A percentile compares a stretch with the other conserved stretches of the same genome.
Conservation (phyloP, 2,329 filamentous ascomycete species). For the Ophidiomyces ophidiicola region DNA sequence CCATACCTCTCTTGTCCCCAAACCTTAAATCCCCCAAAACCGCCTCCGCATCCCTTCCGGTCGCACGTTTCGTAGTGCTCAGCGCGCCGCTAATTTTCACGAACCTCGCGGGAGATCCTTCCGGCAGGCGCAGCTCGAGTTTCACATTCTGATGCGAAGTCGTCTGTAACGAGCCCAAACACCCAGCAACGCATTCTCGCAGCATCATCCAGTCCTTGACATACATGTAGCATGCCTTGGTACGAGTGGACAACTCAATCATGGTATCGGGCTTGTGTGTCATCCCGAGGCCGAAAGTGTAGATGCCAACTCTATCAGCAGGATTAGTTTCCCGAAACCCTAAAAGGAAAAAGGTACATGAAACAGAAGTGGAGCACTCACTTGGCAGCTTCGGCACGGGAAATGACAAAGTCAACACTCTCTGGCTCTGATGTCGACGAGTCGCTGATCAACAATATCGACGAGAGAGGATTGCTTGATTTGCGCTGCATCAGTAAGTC, state of each 20-base stretch:
- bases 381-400: conserved; percentile 92
- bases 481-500: conserved; percentile 96
- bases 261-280: conserved; percentile 98
- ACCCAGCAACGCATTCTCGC: conserved; percentile 86
- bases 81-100: conserved; percentile 95
- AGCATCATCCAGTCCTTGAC: conserved; percentile 99
- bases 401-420: conserved; percentile 95
- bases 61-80: conserved; percentile 91
- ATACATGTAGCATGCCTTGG: conserved; percentile 94
- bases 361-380: conserved; percentile 36
- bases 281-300: conserved; percentile 90
- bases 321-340: conserved; percentile 18
- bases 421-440: conserved; percentile 89
- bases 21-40: conserved; percentile 84
- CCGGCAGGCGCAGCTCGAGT: conserved; percentile 81
- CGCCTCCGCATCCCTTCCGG: conserved; percentile 86
- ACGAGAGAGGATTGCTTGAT: conserved; percentile 86
- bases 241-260: conserved; percentile 90
- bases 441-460: conserved; percentile 93
- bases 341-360: conserved; percentile 1
- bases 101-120: conserved; percentile 95
- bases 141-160: conserved; percentile 98
- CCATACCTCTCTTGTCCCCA: conserved; percentile 65
- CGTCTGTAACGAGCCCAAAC: conserved; percentile 79
- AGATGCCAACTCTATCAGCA: conserved; percentile 63